phyloP scores from a whole-genome alignment of 208 protist genomes.

The Strigomonas galati region DNA sequence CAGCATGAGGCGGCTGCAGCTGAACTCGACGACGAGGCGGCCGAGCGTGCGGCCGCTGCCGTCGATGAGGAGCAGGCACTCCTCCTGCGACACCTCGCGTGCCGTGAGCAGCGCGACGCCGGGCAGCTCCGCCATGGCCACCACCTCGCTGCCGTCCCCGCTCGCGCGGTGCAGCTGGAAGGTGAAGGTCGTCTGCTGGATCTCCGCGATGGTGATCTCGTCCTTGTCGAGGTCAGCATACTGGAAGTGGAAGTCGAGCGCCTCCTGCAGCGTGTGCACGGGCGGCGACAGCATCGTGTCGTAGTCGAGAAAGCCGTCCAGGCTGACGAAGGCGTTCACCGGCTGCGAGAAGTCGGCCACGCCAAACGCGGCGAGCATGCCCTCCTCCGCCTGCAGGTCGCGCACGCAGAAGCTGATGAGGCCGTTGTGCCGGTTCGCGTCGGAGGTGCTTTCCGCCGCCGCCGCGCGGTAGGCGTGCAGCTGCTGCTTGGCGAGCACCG shows the following conservation, averaged over 20 bases:
- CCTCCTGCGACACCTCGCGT: conserved; percentile 41
- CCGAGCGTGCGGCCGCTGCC: conserved; percentile 44
- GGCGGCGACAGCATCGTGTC: conserved; percentile 79
- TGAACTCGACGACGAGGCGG: conserved; percentile 45
- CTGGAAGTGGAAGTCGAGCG: conserved; percentile 65
- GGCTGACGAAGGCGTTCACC: conserved; percentile 59
- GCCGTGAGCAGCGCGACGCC: conserved; percentile 49
- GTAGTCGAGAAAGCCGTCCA: conserved; percentile 69
- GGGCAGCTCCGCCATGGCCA: conserved; percentile 77
- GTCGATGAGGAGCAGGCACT: conserved; percentile 43
- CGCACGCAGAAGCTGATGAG: conserved; percentile 58
- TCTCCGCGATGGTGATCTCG: conserved; percentile 42
- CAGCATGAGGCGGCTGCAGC: conserved; percentile 54
- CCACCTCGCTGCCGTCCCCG: conserved; percentile 31
- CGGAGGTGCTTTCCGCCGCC: conserved; percentile 11
- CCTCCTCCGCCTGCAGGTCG: conserved; percentile 36
- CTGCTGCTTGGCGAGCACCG: conserved; percentile 84
- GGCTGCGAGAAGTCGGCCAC: conserved; percentile 27
- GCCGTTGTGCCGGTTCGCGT: conserved; percentile 14
- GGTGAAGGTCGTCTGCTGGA: conserved; percentile 57
- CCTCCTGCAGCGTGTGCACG: conserved; percentile 49
- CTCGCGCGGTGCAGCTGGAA: conserved; percentile 67
- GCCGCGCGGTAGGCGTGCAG: conserved; percentile 62
- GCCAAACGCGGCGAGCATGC: conserved; percentile 34
- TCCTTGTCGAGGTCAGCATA: conserved; percentile 60